Percentiles rank a stretch among this genome's conserved stretches.
Evolutionary conservation across 108 stramenopile species (phyloP).

Genomic region (Schizochytrium sp.): DNA sequence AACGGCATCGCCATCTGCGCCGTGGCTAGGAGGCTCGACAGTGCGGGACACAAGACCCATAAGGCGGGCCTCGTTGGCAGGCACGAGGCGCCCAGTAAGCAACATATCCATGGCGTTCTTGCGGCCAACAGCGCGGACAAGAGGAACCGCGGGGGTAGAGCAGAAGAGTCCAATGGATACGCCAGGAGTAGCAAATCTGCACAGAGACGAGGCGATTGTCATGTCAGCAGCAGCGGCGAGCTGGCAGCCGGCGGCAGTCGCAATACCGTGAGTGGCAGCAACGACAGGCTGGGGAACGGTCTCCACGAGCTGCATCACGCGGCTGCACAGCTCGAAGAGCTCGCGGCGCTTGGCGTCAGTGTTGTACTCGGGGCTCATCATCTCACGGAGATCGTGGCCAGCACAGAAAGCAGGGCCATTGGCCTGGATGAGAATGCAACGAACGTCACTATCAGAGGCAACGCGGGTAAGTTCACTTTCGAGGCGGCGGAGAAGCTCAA

Average conservation of each 20-base stretch:
- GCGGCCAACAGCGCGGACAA: constrained; percentile 72
- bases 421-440: constrained; percentile 72
- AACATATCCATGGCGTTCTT: constrained; percentile 86
- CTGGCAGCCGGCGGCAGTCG: constrained; percentile 85
- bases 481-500: constrained; percentile 50
- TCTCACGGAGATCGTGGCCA: constrained; percentile 82
- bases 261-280: constrained; percentile 80
- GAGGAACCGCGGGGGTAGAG: constrained; percentile 81
- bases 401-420: constrained; percentile 77
- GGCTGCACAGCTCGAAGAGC: constrained; percentile 77
- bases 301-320: constrained; percentile 75
- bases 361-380: constrained; percentile 63
- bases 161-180: constrained; percentile 83
- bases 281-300: constrained; percentile 77
- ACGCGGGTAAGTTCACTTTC: constrained; percentile 57
- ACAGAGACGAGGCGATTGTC: constrained; percentile 71
- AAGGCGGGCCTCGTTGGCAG: constrained; percentile 75
- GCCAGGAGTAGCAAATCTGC: constrained; percentile 80
- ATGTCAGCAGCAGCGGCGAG: constrained; percentile 84
- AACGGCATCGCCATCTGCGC: constrained; percentile 65
- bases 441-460: constrained; percentile 66
- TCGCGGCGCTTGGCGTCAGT: constrained; percentile 40
- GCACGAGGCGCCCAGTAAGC: constrained; percentile 79
- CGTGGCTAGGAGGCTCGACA: constrained; percentile 60
- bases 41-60: constrained; percentile 76